Conservation (phyloP, 2,329 filamentous ascomycete genomes). For the Sclerotinia sclerotiorum region DNA sequence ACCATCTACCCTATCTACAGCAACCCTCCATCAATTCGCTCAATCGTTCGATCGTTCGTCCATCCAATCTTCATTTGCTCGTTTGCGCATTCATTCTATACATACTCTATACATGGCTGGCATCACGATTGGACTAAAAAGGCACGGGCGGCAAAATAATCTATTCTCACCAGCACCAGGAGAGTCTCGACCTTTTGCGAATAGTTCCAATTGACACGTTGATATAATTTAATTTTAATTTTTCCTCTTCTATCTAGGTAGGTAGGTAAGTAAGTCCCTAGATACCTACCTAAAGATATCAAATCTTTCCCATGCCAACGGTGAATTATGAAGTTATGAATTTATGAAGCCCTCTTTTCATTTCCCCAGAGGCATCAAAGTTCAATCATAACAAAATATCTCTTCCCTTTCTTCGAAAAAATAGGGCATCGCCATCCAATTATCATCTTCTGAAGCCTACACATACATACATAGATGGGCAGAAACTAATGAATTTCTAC, state of each 20-base stretch:
- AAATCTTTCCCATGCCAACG: background rate
- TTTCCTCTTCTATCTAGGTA: background rate
- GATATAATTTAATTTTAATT: conserved; percentile 8
- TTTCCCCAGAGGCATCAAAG: background rate
- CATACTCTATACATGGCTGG: too few relatives aligned
- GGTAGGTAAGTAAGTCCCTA: too few relatives aligned
- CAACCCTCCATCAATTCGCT: background rate
- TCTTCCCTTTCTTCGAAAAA: background rate
- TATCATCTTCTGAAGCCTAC: background rate
- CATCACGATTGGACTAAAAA: background rate
- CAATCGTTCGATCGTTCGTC: background rate
- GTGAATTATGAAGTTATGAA: background rate
- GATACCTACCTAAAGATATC: too few relatives aligned
- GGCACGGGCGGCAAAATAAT: background rate
- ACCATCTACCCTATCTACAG: background rate
- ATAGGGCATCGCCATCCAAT: background rate
- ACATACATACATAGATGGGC: background rate
- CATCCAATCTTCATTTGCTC: background rate
- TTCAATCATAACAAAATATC: background rate
- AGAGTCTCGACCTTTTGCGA: conserved; percentile 12
- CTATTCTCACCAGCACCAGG: background rate
- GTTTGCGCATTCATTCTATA: background rate
- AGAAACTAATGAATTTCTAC: background rate
- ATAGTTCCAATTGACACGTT: conserved; percentile 7
- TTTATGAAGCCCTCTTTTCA: background rate